Conservation (phyloP, 305 asterid genomes). For the Fraxinus sp. region DNA sequence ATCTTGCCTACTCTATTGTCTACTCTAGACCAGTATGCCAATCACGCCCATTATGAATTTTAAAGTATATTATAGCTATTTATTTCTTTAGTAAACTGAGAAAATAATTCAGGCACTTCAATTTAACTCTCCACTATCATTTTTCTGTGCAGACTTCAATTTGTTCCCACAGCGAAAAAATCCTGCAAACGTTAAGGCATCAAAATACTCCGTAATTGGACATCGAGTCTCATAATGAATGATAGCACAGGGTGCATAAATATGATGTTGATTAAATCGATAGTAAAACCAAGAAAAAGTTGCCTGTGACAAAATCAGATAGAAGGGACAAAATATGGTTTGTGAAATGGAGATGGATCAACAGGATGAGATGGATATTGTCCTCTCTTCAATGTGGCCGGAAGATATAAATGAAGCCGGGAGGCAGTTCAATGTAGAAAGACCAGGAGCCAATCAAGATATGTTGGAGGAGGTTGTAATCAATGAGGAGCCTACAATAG, state of each 20-base stretch:
- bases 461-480: conserved; percentile 75
- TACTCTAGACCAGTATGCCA: background rate
- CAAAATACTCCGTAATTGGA: background rate
- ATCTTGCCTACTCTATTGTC: background rate
- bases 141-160: conserved; percentile 21
- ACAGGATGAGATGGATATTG: conserved; percentile 69
- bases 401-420: conserved; percentile 86
- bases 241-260: background rate
- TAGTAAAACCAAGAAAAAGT: background rate
- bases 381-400: conserved; percentile 95
- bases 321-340: conserved; percentile 42
- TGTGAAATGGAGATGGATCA: conserved; percentile 68
- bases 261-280: background rate
- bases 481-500: conserved; percentile 60
- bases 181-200: conserved; percentile 8
- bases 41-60: background rate
- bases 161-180: background rate
- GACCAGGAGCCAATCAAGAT: conserved; percentile 69
- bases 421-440: conserved; percentile 73
- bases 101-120: background rate
- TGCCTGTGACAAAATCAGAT: conserved; percentile 8
- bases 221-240: background rate
- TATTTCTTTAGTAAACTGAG: background rate
- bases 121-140: background rate
- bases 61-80: background rate